phyloP scores from a whole-genome alignment of 202 grass and related monocot species.

The Eragrostis tef region DNA sequence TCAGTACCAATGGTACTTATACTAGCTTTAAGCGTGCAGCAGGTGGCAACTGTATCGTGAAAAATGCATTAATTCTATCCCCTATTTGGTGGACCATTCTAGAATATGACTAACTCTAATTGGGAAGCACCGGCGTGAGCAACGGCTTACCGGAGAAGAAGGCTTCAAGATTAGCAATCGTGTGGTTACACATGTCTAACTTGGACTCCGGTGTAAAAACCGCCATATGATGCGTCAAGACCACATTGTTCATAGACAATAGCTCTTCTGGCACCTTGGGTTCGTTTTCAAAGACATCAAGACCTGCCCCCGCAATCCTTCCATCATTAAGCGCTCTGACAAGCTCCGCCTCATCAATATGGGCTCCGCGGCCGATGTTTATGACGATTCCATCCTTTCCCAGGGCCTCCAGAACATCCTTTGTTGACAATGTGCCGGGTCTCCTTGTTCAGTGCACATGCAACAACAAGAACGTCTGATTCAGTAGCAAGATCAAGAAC shows the following conservation, averaged over 20 bases:
- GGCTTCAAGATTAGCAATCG: slow-evolving; percentile 56
- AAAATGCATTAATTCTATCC: too few relatives aligned
- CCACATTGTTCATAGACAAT: slow-evolving; percentile 68
- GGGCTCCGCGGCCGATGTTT: slow-evolving; percentile 59
- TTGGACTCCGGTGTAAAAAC: slow-evolving; percentile 49
- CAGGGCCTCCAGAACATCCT: slow-evolving; percentile 56
- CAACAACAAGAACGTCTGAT: slow-evolving; percentile 58
- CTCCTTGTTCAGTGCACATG: slow-evolving; percentile 59
- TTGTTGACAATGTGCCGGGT: slow-evolving; percentile 59
- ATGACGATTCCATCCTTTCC: slow-evolving; percentile 62
- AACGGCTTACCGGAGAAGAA: slow-evolving; percentile 69
- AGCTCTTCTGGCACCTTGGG: slow-evolving; percentile 53
- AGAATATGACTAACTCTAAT: neutral
- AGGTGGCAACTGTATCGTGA: too few relatives aligned
- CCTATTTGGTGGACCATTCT: too few relatives aligned
- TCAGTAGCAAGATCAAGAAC: slow-evolving; percentile 53
- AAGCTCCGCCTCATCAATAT: slow-evolving; percentile 57
- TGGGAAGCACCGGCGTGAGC: slow-evolving; percentile 44
- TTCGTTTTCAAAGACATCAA: slow-evolving; percentile 72
- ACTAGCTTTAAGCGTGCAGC: too few relatives aligned
- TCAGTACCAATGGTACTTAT: too few relatives aligned
- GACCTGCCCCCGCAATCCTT: slow-evolving; percentile 56
- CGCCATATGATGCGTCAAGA: slow-evolving; percentile 49
- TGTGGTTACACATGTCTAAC: slow-evolving; percentile 27
- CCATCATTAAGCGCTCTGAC: slow-evolving; percentile 48